Percentiles rank a stretch among this genome's conserved stretches.
Evolutionary conservation across 306 rosid genomes (phyloP).

Genomic region (Fagus crenata): DNA sequence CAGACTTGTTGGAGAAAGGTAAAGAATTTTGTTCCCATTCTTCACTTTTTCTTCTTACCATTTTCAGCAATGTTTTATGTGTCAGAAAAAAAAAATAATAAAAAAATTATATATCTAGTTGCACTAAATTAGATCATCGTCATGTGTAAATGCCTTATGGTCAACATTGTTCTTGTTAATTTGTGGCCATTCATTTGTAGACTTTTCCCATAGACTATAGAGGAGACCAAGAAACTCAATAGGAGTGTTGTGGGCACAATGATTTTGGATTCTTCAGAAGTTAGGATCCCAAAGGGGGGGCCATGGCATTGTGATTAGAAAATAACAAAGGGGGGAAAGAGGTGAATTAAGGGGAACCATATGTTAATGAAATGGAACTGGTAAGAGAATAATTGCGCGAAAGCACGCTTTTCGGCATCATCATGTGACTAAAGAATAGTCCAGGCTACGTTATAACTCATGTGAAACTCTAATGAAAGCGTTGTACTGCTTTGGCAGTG

Average conservation of each 20-base stretch:
- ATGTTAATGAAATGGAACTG: not conserved
- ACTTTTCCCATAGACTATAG: not conserved
- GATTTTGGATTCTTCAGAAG: not conserved
- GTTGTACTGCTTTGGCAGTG: not conserved
- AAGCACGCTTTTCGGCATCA: not conserved
- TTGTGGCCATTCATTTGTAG: not conserved
- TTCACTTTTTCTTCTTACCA: not conserved
- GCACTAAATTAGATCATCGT: not conserved
- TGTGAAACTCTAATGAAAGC: not conserved
- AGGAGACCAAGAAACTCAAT: not conserved
- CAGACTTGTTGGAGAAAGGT: conserved; percentile 58
- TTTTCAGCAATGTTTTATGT: not conserved
- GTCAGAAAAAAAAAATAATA: too few species aligned
- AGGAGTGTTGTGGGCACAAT: not conserved
- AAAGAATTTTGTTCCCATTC: not conserved
- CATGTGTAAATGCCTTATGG: not conserved
- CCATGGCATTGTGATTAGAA: not conserved
- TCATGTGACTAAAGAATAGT: not conserved
- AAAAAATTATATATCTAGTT: too few species aligned
- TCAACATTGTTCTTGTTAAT: not conserved
- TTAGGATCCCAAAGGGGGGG: not conserved
- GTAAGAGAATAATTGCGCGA: not conserved
- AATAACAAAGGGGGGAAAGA: not conserved
- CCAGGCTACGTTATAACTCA: not conserved
- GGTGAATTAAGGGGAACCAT: not conserved